These are phyloP conservation scores for Aspergillus puulaauensis DNA, from an alignment of 2,329 filamentous ascomycete genomes.

Conservation along the genomic window DNA sequence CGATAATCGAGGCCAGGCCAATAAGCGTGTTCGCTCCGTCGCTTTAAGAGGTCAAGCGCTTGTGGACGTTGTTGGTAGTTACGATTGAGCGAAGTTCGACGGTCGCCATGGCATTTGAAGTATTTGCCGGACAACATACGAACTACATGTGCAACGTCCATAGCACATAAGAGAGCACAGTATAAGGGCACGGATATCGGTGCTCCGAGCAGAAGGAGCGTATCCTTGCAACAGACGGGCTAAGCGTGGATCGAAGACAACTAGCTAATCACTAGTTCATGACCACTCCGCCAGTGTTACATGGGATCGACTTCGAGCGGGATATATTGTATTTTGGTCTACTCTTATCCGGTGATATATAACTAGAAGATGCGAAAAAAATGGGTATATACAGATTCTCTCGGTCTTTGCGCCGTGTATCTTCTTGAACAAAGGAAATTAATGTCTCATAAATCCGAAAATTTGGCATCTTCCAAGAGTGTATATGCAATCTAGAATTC, in stretches of 20 bases:
- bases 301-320: neutral
- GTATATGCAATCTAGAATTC: neutral
- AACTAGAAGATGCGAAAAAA: neutral
- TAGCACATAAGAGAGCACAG: too few relatives aligned
- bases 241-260: neutral
- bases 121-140: too few relatives aligned
- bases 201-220: too few relatives aligned
- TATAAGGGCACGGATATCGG: too few relatives aligned
- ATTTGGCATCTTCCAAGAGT: neutral
- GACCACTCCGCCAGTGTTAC: neutral
- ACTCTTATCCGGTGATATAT: slow-evolving; percentile 1
- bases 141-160: too few relatives aligned
- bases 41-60: neutral
- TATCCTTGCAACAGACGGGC: too few relatives aligned
- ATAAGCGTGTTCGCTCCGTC: neutral
- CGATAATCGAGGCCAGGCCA: neutral
- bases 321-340: neutral
- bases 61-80: neutral
- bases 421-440: neutral
- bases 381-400: neutral
- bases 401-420: neutral
- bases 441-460: neutral
- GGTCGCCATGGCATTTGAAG: too few relatives aligned
- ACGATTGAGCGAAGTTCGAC: neutral
- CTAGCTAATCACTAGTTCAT: neutral